Evolutionary conservation across 371 early-diverging fungal species (phyloP), one percentile per base, ranked within the genome.

Genomic region (Mucor sp.): DNA sequence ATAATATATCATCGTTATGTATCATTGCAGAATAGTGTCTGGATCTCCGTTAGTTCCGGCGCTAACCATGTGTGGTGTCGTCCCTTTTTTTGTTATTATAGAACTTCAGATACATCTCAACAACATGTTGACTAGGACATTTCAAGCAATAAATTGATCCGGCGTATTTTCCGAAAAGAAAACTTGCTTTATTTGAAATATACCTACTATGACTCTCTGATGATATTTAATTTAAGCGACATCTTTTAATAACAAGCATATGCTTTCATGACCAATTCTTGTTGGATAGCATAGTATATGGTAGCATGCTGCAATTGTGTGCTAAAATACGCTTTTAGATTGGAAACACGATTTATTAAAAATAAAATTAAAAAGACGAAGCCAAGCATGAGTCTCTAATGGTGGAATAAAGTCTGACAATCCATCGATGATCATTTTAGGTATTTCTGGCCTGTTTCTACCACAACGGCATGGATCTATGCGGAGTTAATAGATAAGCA

Each of bases 331-430:
- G 50, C 50, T 50, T 50, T 50, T 23, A 50, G 50, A 50, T 50
- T 50, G 25, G 8, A 9, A 50, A 50, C 50, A 50, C 50, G 50
- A 50, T 50, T 50, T 44, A 37, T 37, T 37, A 37, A 19, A 50
- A 50, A 50, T 50, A 50, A 50, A 50, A 50, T 50, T 50, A 23
- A 50, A 50, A 23, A 44, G 44, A 44, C 44, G 44, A 44, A 44
- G n/a, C 44, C 44, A 44, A 19, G 44, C 44, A 19, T 44, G 19
- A 19, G 17, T 43, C 43, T 43, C 6, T 15, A 15, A 15, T 43
- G 15, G 41, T 17, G 43, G 17, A 44, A 44, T 44, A 44, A 44
- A 44, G 19, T 44, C 44, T 44, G n/a, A 19, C 44, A 44, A 44
- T 44, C 30, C 6, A 7, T 44, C 44, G 17, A n/a, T 44, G 44